Base-by-base conservation (phyloP, 2,329 filamentous ascomycete genomes). In the Parastagonospora nodorum region DNA sequence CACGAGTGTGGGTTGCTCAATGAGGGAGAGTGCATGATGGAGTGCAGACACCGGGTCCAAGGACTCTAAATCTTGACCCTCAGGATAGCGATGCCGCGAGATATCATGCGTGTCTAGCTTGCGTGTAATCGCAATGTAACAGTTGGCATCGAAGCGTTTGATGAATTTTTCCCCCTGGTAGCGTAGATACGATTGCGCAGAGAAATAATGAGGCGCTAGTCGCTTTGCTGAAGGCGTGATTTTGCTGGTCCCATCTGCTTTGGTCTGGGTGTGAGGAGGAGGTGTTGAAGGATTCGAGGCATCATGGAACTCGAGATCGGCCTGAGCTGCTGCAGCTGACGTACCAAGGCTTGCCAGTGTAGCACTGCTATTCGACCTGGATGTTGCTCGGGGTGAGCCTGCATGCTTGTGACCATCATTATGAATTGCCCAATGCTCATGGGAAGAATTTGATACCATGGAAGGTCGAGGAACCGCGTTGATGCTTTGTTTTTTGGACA, bases 151-250 rank as follows among this genome's bases (percentile, higher is more conserved):
- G 73, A 97, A 99, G 8, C 94, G 89, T 74, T 90, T 92, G 64
- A 97, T 94, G 66, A 99, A 99, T 74, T 99, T 99, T 64, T 88
- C 84, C 48, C 92, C 93, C 75, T 99, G 94, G 75, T 99, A 99
- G 15, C 94, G 89, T 37, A 99, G 84, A 75, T 99, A 99, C 0
- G 92, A 97, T 73, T 99, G 94, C 0, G 94, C 94, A 0, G 94
- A 97, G 76, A 97, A 99, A 75, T 97, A 97, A n/a, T 90, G 94
- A 2, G 79, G 68, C 55, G 77, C 68, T 45, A 59, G 73, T 37
- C 71, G 73, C 63, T 67, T 77, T 63, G 54, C 62, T 74, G 48
- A 81, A 56, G 41, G 62, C 57, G 53, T 46, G 42, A 37, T 45
- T n/a, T 41, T 32, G 24, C 36, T 33, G 28, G 37, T 50, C 10